phyloP scores from a whole-genome alignment of 2,329 filamentous ascomycete genomes.

The Acrocalymma vagum region DNA sequence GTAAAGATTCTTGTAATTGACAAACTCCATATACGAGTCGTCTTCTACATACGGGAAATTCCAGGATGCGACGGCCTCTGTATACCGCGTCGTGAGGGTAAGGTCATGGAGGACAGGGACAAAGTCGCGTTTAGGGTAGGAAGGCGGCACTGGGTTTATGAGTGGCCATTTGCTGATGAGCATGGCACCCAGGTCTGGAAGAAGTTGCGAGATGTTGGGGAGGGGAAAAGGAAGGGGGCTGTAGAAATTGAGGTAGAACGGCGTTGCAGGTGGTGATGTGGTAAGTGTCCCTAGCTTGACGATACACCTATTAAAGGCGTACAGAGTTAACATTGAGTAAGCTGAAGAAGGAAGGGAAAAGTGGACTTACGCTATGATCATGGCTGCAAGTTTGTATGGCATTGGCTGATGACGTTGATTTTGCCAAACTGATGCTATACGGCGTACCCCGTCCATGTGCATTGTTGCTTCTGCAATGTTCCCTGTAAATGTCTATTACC shows the following conservation, averaged over 20 bases:
- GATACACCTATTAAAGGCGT: background rate
- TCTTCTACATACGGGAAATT: constrained; percentile 3
- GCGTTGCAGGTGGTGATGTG: background rate
- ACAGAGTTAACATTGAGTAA: background rate
- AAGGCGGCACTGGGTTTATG: background rate
- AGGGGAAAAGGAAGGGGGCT: constrained; percentile 1
- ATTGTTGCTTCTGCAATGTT: background rate
- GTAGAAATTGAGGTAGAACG: constrained; percentile 1
- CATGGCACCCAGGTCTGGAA: background rate
- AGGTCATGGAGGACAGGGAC: background rate
- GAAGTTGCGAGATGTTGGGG: constrained; percentile 2
- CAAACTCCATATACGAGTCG: constrained; percentile 4
- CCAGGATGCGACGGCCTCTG: constrained; percentile 1
- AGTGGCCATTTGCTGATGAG: constrained; percentile 1
- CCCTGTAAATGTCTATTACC: background rate
- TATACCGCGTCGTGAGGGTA: constrained; percentile 4
- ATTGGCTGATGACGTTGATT: background rate
- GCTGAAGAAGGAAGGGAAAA: background rate
- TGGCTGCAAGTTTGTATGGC: background rate
- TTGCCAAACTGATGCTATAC: background rate
- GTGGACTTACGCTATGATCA: background rate
- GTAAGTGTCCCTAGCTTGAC: constrained; percentile 2
- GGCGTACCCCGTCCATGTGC: constrained; percentile 1
- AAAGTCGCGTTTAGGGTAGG: background rate
- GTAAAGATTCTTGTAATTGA: background rate